A percentile compares a stretch with the other conserved stretches of the same genome.
phyloP scores from a whole-genome alignment of 73 alveolate species.

The Paramecium biaurelia region DNA sequence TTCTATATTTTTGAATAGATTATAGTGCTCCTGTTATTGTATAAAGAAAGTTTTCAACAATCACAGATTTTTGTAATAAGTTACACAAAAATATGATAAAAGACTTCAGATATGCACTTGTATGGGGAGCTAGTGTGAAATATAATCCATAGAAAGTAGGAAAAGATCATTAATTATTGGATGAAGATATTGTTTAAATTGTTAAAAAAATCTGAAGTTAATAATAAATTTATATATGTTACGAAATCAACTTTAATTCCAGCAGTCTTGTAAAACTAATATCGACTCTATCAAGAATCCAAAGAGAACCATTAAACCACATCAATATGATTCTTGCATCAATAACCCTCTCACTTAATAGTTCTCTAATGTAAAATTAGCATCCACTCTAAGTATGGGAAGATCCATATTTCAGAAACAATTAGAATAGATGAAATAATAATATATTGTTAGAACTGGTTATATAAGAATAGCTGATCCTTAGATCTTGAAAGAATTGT shows the following conservation, averaged over 20 bases:
- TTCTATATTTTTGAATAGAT: constrained; percentile 72
- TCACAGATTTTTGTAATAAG: constrained; percentile 92
- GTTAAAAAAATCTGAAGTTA: constrained; percentile 71
- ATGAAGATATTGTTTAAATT: constrained; percentile 91
- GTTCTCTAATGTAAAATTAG: constrained; percentile 21
- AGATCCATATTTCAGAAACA: background rate
- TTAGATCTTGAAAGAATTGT: background rate
- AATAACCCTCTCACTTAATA: constrained; percentile 35
- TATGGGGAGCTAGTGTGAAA: constrained; percentile 96
- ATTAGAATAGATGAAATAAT: background rate
- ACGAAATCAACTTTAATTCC: background rate
- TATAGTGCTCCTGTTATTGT: constrained; percentile 90
- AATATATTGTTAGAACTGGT: constrained; percentile 20
- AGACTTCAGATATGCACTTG: constrained; percentile 95
- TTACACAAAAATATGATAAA: constrained; percentile 91
- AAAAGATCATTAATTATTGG: constrained; percentile 93
- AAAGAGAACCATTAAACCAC: background rate
- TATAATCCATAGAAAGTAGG: constrained; percentile 97
- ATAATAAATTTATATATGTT: constrained; percentile 2
- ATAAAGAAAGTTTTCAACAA: constrained; percentile 80
- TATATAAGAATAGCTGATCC: constrained; percentile 4
- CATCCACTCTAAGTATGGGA: background rate
- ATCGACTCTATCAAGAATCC: constrained; percentile 20
- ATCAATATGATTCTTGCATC: background rate
- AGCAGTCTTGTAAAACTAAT: constrained; percentile 53